Base-by-base conservation (phyloP, 495 filamentous ascomycete species). In the Cercophora sp. region DNA sequence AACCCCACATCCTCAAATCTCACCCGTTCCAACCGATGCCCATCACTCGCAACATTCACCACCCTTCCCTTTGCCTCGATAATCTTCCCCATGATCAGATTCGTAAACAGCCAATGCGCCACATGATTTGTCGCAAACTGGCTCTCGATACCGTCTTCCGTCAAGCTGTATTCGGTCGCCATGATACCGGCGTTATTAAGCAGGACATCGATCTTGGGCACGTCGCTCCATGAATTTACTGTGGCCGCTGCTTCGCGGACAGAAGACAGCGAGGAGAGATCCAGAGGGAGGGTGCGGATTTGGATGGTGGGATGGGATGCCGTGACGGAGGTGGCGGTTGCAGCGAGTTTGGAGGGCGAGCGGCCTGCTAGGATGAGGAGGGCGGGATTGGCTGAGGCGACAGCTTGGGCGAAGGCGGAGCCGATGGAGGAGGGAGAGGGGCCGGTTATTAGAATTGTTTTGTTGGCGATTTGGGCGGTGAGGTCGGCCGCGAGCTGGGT, bases 111-210 rank as follows among this genome's bases (percentile, higher is more conserved):
- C 35, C 79, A 81, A 57, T 84, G 86, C 0, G 83, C 85, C 25
- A 90, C 55, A 59, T 89, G 79, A 58, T 90, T 91, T 1, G 80
- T 85, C 13, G 78, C 83, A 51, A 89, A 82, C 50, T 88, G 82
- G 29, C 79, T 74, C 59, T 91, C 85, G 55, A 80, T 79, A 3
- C 85, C 83, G 9, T 88, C 81, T 3, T 71, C 60, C 0, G 84
- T 84, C 1, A 68, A 55, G 0, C 60, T 59, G 6, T 61, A 69
- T 0, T 77, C 71, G 5, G 74, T 52, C 0, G 70, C 80, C 80
- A 87, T 84, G 53, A 86, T 76, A 29, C 85, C 85, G 3, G 86
- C 86, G 56, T 89, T 91, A 66, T 82, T 79, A 27, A 89, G 71
- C 2, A 92, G 68, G 23, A 83, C 63, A 52, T 90, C 82, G n/a